Conservation (phyloP, 257 asterid genomes). For the Ophiorrhiza pumila region DNA sequence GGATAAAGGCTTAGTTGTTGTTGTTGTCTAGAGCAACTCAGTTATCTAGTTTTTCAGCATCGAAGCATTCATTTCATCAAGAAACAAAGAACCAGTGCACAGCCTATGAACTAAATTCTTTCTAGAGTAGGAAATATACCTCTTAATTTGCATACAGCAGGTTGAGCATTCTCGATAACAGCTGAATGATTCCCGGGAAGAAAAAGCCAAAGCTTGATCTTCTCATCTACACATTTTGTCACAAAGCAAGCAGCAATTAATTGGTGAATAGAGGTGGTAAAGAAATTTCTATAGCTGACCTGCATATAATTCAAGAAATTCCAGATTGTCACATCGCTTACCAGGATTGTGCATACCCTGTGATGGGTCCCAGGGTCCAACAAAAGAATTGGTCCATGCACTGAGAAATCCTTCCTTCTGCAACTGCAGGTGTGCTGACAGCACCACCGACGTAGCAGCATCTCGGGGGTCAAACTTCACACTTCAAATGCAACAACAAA, state of each 20-base stretch:
- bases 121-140: constrained; percentile 37
- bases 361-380: constrained; percentile 99
- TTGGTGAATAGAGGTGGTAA: constrained; percentile 14
- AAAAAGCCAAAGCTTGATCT: constrained; percentile 98
- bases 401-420: constrained; percentile 94
- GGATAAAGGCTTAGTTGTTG: too few species aligned
- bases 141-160: constrained; percentile 74
- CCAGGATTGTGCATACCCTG: constrained; percentile 99
- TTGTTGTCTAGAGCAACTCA: too few species aligned
- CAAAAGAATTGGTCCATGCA: constrained; percentile 95
- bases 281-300: constrained; percentile 12
- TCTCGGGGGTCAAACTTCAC: constrained; percentile 68
- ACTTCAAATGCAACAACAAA: constrained; percentile 39
- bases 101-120: background rate
- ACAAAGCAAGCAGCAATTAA: constrained; percentile 30
- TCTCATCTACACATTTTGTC: constrained; percentile 65
- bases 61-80: background rate
- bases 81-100: background rate
- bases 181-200: constrained; percentile 84
- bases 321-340: constrained; percentile 23
- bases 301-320: constrained; percentile 17
- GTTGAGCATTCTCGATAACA: constrained; percentile 77
- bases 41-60: too few species aligned
- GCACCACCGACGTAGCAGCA: constrained; percentile 65
- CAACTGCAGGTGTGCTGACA: constrained; percentile 82